Conservation (phyloP, 495 filamentous ascomycete genomes). For the Aspergillus campestris region DNA sequence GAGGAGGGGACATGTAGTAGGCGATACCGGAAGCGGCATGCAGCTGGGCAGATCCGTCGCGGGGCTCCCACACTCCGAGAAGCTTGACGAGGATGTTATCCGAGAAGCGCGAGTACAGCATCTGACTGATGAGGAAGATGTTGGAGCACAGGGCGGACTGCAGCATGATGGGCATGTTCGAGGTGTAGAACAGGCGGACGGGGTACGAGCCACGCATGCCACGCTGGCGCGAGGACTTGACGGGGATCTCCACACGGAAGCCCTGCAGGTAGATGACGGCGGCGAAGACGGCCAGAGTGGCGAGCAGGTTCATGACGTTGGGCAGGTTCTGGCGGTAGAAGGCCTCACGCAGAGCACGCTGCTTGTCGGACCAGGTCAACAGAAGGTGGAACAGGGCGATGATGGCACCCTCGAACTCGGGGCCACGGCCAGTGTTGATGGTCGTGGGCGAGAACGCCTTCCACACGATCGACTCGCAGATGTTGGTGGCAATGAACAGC, state of each 20-base stretch:
- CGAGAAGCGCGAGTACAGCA: slow-evolving; percentile 96
- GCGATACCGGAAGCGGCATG: slow-evolving; percentile 85
- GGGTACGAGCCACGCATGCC: slow-evolving; percentile 83
- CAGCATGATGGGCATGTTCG: slow-evolving; percentile 96
- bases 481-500: slow-evolving; percentile 99
- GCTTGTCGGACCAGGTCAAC: slow-evolving; percentile 98
- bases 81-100: slow-evolving; percentile 97
- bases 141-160: slow-evolving; percentile 97
- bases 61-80: slow-evolving; percentile 96
- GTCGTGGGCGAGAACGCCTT: slow-evolving; percentile 98
- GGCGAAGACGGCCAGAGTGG: slow-evolving; percentile 87
- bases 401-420: slow-evolving; percentile 98
- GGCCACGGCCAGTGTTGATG: slow-evolving; percentile 98
- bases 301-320: slow-evolving; percentile 98
- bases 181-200: slow-evolving; percentile 58
- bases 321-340: slow-evolving; percentile 99
- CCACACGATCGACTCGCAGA: slow-evolving; percentile 99
- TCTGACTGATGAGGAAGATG: slow-evolving; percentile 97
- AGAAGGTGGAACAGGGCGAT: slow-evolving; percentile 98
- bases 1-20: slow-evolving; percentile 98
- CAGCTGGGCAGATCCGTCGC: slow-evolving; percentile 92
- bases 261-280: slow-evolving; percentile 99
- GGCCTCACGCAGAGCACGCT: slow-evolving; percentile 90
- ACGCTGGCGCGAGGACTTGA: slow-evolving; percentile 98
- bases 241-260: slow-evolving; percentile 99